These are phyloP conservation scores for Psilocybe azurescens DNA, from an alignment of 768 basidiomycete genomes.

Conservation along the genomic window DNA sequence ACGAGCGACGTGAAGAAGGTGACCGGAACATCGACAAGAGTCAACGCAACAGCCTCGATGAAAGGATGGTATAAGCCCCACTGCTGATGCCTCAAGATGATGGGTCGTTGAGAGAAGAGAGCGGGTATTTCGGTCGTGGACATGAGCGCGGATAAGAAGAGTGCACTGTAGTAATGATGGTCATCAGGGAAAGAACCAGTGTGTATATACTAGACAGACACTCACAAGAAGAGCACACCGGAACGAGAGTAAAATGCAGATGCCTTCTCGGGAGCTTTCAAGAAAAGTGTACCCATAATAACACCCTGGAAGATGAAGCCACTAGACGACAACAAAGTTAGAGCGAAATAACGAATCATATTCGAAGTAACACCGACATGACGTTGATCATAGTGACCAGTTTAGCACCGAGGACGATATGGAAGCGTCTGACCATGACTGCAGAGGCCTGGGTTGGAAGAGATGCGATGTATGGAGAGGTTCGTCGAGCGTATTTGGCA, in stretches of 20 bases:
- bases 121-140: constrained; percentile 72
- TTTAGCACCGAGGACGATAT: constrained; percentile 37
- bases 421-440: constrained; percentile 30
- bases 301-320: constrained; percentile 55
- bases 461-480: constrained; percentile 6
- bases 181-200: not conserved
- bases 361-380: not conserved
- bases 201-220: not conserved
- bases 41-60: constrained; percentile 53
- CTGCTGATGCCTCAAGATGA: constrained; percentile 60
- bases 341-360: not conserved
- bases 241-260: constrained; percentile 74
- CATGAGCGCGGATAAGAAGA: constrained; percentile 64
- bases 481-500: not conserved
- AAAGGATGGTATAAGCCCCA: constrained; percentile 60
- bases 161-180: constrained; percentile 40
- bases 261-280: constrained; percentile 57
- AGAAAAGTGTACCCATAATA: constrained; percentile 71
- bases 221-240: constrained; percentile 80
- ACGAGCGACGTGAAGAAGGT: constrained; percentile 46
- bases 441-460: constrained; percentile 2
- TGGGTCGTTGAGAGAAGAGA: constrained; percentile 63
- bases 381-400: constrained; percentile 35
- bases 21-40: constrained; percentile 65
- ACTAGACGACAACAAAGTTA: constrained; percentile 30